Base-by-base conservation (phyloP, 2,329 filamentous ascomycete genomes). In the Alternaria arborescens region DNA sequence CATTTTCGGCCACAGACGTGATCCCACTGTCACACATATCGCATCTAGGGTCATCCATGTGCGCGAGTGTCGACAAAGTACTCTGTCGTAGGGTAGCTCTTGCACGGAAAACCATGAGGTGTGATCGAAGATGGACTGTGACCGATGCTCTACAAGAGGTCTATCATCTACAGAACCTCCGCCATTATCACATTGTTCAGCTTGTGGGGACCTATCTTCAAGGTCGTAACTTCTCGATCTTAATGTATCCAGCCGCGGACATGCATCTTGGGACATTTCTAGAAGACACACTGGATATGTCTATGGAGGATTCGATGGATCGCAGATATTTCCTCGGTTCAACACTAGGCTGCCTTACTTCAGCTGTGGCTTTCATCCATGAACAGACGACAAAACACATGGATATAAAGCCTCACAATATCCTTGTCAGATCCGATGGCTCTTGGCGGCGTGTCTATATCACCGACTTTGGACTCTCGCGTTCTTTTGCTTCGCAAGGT, bases 341-440 rank as follows among this genome's bases (percentile, higher is more conserved):
- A 12, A 10, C 46, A 1, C 7, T 50, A 5, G 32, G 46, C 8
- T 50, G 47, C 3, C 47, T 38, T 6, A 0, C 47, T 8, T 24
- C 47, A 1, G 47, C 32, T 7, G 7, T 51, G 7, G 47, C 14
- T 11, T 51, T 26, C 14, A 42, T 69, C 2, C 68, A 72, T 12
- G 4, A 18, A 1, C n/a, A 58, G 4, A 56, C 51, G 0, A 69
- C 61, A 2, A 65, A 58, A 24, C 69, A 72, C 38, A 67, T 70
- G 63, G 68, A 71, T 14, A 68, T 72, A 8, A 71, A 72, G 32
- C 69, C 70, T 1, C 44, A 55, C 1, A 71, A 71, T 16, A 62
- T 72, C 4, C 62, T 70, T 5, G 44, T 22, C n/a, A n/a, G n/a
- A n/a, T n/a, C n/a, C n/a, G n/a, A n/a, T n/a, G n/a, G n/a, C n/a